A percentile compares a stretch with the other conserved stretches of the same genome.
Conservation (phyloP, 345 rosid genomes). For the Dovyalis caffra region DNA sequence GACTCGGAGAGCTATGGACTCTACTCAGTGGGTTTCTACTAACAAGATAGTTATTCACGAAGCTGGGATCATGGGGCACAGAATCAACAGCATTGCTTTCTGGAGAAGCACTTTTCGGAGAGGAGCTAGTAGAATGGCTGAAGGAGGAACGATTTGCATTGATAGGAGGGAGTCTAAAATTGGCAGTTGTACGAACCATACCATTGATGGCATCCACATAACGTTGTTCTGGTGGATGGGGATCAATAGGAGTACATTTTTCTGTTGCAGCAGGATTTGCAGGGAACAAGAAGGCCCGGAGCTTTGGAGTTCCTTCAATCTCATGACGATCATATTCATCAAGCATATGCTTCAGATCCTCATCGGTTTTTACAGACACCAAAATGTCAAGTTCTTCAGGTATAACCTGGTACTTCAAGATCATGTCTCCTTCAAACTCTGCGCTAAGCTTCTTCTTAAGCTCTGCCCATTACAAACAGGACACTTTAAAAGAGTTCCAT, state of each 20-base stretch:
- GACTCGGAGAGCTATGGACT: slow-evolving; percentile 76
- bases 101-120: slow-evolving; percentile 60
- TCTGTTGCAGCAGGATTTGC: slow-evolving; percentile 38
- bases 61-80: slow-evolving; percentile 23
- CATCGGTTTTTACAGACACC: slow-evolving; percentile 65
- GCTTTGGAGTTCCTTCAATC: slow-evolving; percentile 45
- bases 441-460: slow-evolving; percentile 61
- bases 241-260: slow-evolving; percentile 31
- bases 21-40: slow-evolving; percentile 45
- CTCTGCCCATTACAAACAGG: slow-evolving; percentile 36
- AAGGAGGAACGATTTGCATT: slow-evolving; percentile 34
- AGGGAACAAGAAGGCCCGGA: slow-evolving; percentile 71
- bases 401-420: slow-evolving; percentile 67
- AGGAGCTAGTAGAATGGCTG: slow-evolving; percentile 59
- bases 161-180: slow-evolving; percentile 31
- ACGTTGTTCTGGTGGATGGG: slow-evolving; percentile 54
- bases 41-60: slow-evolving; percentile 18
- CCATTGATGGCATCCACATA: slow-evolving; percentile 87
- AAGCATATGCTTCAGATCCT: slow-evolving; percentile 82
- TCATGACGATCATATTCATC: slow-evolving; percentile 66
- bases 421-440: slow-evolving; percentile 48
- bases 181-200: slow-evolving; percentile 25
- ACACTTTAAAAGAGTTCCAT: background rate
- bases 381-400: slow-evolving; percentile 79
- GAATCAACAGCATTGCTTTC: slow-evolving; percentile 36